Percentiles rank a stretch among this genome's conserved stretches.
Conservation (phyloP, 2,329 filamentous ascomycete genomes). For the Teratosphaeria nubilosa region DNA sequence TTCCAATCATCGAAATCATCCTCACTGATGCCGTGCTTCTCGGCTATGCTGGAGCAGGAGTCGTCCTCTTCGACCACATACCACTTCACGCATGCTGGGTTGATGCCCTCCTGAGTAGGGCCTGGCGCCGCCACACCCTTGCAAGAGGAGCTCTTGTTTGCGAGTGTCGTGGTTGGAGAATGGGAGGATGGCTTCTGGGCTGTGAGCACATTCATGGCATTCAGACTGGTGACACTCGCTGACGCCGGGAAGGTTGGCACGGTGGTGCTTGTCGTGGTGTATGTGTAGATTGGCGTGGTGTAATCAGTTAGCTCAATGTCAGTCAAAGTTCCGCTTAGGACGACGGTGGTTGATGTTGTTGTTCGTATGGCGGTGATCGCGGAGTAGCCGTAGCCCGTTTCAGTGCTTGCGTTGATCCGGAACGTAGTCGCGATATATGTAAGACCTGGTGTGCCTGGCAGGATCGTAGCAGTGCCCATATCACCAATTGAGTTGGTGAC, state of each 20-base stretch:
- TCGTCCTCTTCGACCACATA: slow-evolving; percentile 15
- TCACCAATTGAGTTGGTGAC: background rate
- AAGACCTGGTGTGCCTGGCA: background rate
- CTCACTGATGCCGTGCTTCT: slow-evolving; percentile 8
- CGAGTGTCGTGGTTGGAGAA: background rate
- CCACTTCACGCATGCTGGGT: slow-evolving; percentile 17
- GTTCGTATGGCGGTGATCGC: background rate
- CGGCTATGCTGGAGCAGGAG: slow-evolving; percentile 14
- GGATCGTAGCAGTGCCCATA: background rate
- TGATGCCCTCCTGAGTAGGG: slow-evolving; percentile 14
- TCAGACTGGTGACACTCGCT: background rate
- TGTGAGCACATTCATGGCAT: background rate
- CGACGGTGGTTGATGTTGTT: background rate
- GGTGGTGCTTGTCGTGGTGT: background rate
- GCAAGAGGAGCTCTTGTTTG: background rate
- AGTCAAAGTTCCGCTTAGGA: background rate
- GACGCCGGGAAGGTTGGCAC: background rate
- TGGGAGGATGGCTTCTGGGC: background rate
- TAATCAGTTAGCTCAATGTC: background rate
- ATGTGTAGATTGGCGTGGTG: background rate
- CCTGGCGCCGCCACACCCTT: slow-evolving; percentile 11
- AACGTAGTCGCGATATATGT: background rate
- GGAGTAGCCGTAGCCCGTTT: background rate
- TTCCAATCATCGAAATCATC: slow-evolving; percentile 19
- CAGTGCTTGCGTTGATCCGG: background rate